Base-by-base conservation (phyloP, 2,329 filamentous ascomycete genomes). In the Pseudopithomyces chartarum region DNA sequence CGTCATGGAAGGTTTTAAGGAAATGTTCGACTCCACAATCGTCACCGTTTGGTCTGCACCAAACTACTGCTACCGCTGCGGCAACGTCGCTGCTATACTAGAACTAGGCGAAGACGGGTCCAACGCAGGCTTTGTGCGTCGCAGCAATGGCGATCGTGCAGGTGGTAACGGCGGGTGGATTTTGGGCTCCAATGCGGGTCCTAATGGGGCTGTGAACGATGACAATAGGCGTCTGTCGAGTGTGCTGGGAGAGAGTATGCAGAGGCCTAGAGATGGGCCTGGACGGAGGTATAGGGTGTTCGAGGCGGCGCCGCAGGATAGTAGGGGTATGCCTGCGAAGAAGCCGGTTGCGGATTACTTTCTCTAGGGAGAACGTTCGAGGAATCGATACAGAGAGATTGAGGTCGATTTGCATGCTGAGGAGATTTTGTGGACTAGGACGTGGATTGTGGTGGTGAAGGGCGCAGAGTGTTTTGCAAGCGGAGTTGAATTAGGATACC, bases 1-100 rank as follows among this genome's bases (percentile, higher is more conserved):
- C 20, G 95, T 99, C 62, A 99, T 98, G 95, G 95, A 99, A 75
- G 95, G 95, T 0, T 99, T 97, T 78, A 98, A 98, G 79, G 95
- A 98, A 19, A 98, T 98, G 93, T 99, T 98, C 71, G 69, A 72
- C 73, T 90, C 88, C 13, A 91, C 88, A 46, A 97, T 99, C 62
- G 95, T 98, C 40, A 99, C 95, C 0, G 95, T 99, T n/a, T 99
- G 95, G 81, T 78, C 75, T 15, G 95, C 95, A 4, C 95, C 95
- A 1, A 99, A 85, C 58, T 85, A 85, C 70, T 85, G 83, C 68
- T 83, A 83, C 65, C 73, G 80, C 33, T 82, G 80, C 60, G 80
- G 80, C 20, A 82, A 82, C 53, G 80, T 99, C 12, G 95, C 95
- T 0, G 94, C 95, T 0, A 93, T 99, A 56, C 81, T 99, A 53